Percentiles rank a stretch among this genome's conserved stretches.
Evolutionary conservation across 176 grass and related monocot genomes (phyloP).

Genomic region (Cymbopogon citratus): DNA sequence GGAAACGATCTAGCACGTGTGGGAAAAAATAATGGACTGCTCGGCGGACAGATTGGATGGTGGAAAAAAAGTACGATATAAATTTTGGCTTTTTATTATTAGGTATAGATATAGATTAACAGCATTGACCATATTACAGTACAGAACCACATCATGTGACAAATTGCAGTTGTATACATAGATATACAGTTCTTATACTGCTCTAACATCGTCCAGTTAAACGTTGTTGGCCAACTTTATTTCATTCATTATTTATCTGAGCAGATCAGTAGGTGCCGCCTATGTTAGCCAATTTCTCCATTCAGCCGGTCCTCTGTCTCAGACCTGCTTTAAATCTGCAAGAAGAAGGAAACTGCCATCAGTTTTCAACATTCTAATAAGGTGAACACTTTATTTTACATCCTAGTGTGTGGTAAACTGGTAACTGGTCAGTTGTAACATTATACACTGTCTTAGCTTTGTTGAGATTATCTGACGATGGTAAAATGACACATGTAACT

Average conservation of each 20-base stretch:
- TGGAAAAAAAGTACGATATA: too few relatives aligned
- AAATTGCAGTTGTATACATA: not conserved
- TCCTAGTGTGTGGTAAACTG: too few relatives aligned
- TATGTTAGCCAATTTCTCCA: constrained; percentile 1
- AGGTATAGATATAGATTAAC: too few relatives aligned
- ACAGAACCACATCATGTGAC: not conserved
- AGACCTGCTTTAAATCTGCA: constrained; percentile 8
- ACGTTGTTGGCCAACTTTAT: constrained; percentile 5
- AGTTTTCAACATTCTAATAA: not conserved
- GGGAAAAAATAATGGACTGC: too few relatives aligned
- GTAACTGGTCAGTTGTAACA: not conserved
- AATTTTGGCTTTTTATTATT: too few relatives aligned
- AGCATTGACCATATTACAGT: not conserved
- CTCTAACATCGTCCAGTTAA: not conserved
- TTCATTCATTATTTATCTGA: not conserved
- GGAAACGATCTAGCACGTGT: too few relatives aligned
- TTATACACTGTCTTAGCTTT: too few relatives aligned
- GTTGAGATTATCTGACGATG: too few relatives aligned
- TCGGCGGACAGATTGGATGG: too few relatives aligned
- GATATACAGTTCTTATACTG: not conserved
- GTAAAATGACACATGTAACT: too few relatives aligned
- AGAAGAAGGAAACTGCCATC: not conserved
- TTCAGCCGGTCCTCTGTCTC: not conserved
- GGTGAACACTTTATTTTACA: not conserved
- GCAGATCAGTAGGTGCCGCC: not conserved